Evolutionary conservation across 352 stramenopile genomes (phyloP), one percentile per base, ranked within the genome.

Genomic region (Pythium utonaiense): DNA sequence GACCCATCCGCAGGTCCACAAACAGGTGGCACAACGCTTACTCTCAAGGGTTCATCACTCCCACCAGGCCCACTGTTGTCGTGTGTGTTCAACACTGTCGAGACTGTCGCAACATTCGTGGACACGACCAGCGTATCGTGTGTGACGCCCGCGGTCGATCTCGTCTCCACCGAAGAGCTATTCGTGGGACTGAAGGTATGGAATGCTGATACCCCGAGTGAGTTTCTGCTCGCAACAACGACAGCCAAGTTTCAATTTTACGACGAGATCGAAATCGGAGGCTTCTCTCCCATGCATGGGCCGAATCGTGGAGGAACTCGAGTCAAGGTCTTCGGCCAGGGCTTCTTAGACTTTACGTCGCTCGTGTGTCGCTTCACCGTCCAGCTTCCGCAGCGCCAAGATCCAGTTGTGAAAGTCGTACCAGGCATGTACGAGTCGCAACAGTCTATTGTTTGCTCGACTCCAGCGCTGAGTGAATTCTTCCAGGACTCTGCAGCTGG

Each of bases 341-440:
- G 69, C 3, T 68, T 80, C 25, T 22, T 83, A 1, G 27, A 81
- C 14, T 50, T 53, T 0, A 8, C 56, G 10, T 55, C 55, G 17
- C 55, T 87, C 5, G 60, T 61, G 7, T 87, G 77, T 33, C 60
- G 53, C 14, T 74, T 87, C n/a, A 61, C 40, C 13, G 57, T 81
- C 4, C n/a, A 53, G 9, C 28, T 75, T 14, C 61, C 58, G 13
- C 71, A 78, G n/a, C 56, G 53, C 13, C 27, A 28, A 16, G 28
- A 70, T 5, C 7, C 25, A 17, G 33, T 58, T 1, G 55, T 58
- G 10, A 45, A 69, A 7, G 42, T 61, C 9, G 55, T 70, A 17
- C 31, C 42, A 25, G 73, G 45, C 13, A 50, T 41, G 3, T 82
- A 66, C 42, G 36, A 64, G 25, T 78, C 62, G 3, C 50, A 34